phyloP scores from a whole-genome alignment of 805 yeast species.

The Candida orba region DNA sequence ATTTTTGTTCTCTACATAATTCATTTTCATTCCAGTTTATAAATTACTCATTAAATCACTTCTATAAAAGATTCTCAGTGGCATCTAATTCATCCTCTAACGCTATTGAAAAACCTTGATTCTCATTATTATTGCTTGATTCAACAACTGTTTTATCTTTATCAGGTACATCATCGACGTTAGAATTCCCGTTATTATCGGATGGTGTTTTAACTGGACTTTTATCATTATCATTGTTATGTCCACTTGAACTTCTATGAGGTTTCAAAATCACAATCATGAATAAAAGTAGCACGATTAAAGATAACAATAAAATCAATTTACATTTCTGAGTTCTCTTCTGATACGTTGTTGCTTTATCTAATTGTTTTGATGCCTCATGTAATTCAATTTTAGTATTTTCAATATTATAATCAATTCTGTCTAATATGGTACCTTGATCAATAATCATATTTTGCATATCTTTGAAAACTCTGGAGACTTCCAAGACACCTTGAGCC shows the following conservation, averaged over 20 bases:
- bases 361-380: conserved; percentile 70
- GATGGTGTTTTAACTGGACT: background rate
- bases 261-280: conserved; percentile 69
- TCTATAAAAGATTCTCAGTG: background rate
- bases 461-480: conserved; percentile 88
- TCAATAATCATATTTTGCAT: conserved; percentile 88
- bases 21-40: no score
- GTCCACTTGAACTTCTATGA: conserved; percentile 15
- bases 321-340: conserved; percentile 88
- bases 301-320: conserved; percentile 62
- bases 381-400: conserved; percentile 71
- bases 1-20: no score
- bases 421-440: conserved; percentile 89
- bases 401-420: conserved; percentile 88
- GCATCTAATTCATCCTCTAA: background rate
- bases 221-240: conserved; percentile 13
- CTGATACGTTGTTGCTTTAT: conserved; percentile 73
- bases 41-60: background rate
- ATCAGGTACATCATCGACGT: background rate
- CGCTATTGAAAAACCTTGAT: background rate
- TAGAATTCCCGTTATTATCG: background rate
- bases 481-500: conserved; percentile 92
- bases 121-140: background rate
- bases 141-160: no score
- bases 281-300: conserved; percentile 65